A percentile compares a stretch with the other conserved stretches of the same genome.
Evolutionary conservation across 108 stramenopile genomes (phyloP).

Genomic region (Aureococcus anophagefferens): DNA sequence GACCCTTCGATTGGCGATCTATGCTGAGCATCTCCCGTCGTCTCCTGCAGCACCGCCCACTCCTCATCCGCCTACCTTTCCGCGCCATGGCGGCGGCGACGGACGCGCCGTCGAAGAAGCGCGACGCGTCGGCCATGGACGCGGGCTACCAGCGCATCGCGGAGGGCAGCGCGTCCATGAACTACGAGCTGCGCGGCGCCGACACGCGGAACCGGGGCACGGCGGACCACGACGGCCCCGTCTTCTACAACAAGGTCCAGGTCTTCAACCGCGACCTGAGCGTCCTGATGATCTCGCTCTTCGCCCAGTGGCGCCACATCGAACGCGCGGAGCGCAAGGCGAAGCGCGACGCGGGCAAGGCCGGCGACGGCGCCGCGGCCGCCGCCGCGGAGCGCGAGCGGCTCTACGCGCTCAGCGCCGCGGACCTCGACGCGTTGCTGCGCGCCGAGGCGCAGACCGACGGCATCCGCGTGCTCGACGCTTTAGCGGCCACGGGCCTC

Average conservation of each 20-base stretch:
- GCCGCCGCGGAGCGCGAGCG: slow-evolving; percentile 2
- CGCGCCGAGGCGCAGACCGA: slow-evolving; percentile 5
- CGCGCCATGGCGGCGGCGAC: too few relatives aligned
- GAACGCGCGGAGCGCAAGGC: slow-evolving; percentile 13
- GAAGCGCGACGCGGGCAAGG: background rate
- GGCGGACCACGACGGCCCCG: slow-evolving; percentile 14
- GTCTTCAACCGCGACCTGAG: slow-evolving; percentile 90
- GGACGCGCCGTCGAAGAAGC: too few relatives aligned
- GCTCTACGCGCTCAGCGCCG: background rate
- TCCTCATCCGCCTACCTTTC: too few relatives aligned
- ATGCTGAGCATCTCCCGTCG: too few relatives aligned
- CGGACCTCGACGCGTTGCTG: slow-evolving; percentile 14
- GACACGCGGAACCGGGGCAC: too few relatives aligned
- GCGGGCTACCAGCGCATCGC: too few relatives aligned
- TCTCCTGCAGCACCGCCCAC: too few relatives aligned
- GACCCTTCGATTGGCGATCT: too few relatives aligned
- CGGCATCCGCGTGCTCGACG: slow-evolving; percentile 84
- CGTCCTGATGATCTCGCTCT: slow-evolving; percentile 72
- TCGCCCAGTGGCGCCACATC: slow-evolving; percentile 62
- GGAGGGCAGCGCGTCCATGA: too few relatives aligned
- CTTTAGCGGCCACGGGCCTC: slow-evolving; percentile 88
- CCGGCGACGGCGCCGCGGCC: background rate
- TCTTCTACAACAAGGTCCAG: slow-evolving; percentile 98
- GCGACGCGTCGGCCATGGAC: too few relatives aligned
- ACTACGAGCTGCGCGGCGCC: too few relatives aligned